These are phyloP conservation scores for Primulina eburnea DNA, from an alignment of 257 asterid genomes.

Conservation along the genomic window DNA sequence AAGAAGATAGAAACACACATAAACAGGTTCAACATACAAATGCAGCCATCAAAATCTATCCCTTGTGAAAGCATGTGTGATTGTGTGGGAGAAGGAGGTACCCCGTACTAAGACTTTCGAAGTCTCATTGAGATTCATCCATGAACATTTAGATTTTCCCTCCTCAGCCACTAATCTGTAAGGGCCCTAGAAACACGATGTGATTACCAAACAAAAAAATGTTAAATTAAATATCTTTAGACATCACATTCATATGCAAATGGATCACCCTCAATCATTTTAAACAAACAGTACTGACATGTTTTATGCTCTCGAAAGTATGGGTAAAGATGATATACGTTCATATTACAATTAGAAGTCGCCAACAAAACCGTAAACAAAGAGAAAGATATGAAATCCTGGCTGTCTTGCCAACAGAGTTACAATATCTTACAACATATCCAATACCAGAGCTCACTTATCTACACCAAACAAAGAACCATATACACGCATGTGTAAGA, in stretches of 20 bases:
- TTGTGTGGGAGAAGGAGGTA: conserved; percentile 27
- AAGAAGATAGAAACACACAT: not conserved
- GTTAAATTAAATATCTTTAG: conserved; percentile 11
- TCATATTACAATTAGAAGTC: no score
- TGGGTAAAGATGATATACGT: not conserved
- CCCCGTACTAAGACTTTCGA: conserved; percentile 84
- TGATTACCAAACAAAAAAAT: conserved; percentile 24
- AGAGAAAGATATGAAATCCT: no score
- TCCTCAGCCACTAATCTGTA: conserved; percentile 95
- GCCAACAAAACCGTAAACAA: no score
- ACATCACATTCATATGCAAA: conserved; percentile 1
- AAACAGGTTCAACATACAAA: conserved; percentile 1
- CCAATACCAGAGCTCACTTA: no score
- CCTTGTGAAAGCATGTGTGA: not conserved
- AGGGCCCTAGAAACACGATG: conserved; percentile 71
- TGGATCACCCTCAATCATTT: conserved; percentile 1
- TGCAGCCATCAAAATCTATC: conserved; percentile 6
- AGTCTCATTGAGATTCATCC: conserved; percentile 93
- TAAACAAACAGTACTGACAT: not conserved
- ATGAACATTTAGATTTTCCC: conserved; percentile 90
- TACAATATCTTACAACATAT: no score
- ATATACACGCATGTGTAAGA: no score
- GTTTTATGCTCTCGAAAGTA: not conserved
- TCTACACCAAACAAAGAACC: no score
- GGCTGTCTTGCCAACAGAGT: no score